Evolutionary conservation across 371 early-diverging fungal genomes (phyloP), one percentile per base, ranked within the genome.

Genomic region (Mucor plumbeus): DNA sequence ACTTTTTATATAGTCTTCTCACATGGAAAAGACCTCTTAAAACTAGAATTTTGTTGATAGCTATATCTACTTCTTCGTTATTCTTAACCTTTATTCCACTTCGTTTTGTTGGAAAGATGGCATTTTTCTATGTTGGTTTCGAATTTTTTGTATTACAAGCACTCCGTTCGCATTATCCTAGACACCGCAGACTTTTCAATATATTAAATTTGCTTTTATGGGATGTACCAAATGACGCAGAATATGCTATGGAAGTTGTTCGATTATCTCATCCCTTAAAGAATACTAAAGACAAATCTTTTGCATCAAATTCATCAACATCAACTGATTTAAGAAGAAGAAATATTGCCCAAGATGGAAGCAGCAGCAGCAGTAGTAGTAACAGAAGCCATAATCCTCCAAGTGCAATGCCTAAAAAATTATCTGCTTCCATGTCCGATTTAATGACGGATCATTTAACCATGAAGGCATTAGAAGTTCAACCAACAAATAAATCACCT

Each of bases 141-240:
- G 81, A 80, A 31, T 77, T 83, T 40, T 83, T 83, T 58, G 75
- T 80, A 17, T 57, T 83, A 15, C 74, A 76, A 39, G 67, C 76
- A 1, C 69, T 83, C 4, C 77, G 79, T n/a, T 78, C 79, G 1
- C 76, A 79, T 56, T 83, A 78, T 62, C 81, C 81, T 21, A 66
- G 77, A 10, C 72, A 83, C 48, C 67, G 83, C 56, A 70, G 79
- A n/a, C 56, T 80, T n/a, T 83, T 83, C 47, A 78, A 75, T 47
- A 58, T 77, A n/a, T 63, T 77, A 31, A 77, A 83, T 44, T 73
- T 79, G 71, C 43, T 80, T 7, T 40, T 83, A 56, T 80, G 83
- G 83, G 77, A 73, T 31, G 76, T 83, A 5, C 83, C 83, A 0
- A 79, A 78, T 21, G 83, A 83, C 47, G 79, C 81, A 10, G 79